Evolutionary conservation across 352 stramenopile genomes (phyloP).

Genomic region (Phytopythium oedochilum): DNA sequence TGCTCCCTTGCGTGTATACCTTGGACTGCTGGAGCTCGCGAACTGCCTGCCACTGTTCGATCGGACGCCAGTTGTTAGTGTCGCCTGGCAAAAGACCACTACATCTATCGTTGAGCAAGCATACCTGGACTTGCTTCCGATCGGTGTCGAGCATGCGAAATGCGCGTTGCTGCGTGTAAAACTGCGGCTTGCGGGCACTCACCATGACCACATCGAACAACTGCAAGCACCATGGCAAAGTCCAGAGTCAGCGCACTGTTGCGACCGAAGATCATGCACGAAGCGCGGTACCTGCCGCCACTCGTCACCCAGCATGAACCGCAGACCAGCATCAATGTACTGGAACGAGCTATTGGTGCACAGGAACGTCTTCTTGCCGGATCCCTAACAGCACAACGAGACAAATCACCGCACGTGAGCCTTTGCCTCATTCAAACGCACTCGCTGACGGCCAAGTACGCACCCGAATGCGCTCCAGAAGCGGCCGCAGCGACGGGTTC

Average conservation of each 20-base stretch:
- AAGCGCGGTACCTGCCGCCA: constrained; percentile 64
- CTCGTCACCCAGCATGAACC: constrained; percentile 89
- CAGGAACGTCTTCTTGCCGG: constrained; percentile 90
- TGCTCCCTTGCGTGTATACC: constrained; percentile 82
- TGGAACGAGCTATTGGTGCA: constrained; percentile 93
- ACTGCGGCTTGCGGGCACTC: constrained; percentile 88
- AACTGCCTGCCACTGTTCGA: constrained; percentile 60
- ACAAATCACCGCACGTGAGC: neutral
- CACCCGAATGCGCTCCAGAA: constrained; percentile 76
- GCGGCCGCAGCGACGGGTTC: constrained; percentile 78
- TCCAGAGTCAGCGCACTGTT: neutral
- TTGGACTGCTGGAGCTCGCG: constrained; percentile 45
- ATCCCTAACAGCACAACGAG: constrained; percentile 24
- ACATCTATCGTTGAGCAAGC: too few species aligned
- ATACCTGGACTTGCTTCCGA: constrained; percentile 58
- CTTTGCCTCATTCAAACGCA: neutral
- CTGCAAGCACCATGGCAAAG: constrained; percentile 17
- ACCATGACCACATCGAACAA: constrained; percentile 90
- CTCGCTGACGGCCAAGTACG: neutral
- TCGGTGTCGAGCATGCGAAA: constrained; percentile 73
- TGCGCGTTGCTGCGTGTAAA: constrained; percentile 84
- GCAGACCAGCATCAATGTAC: constrained; percentile 92
- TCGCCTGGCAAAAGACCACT: too few species aligned
- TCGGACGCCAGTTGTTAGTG: neutral
- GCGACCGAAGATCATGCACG: neutral